Base-by-base conservation (phyloP, 1,284 basidiomycete genomes). In the Rhodotorula sp. region DNA sequence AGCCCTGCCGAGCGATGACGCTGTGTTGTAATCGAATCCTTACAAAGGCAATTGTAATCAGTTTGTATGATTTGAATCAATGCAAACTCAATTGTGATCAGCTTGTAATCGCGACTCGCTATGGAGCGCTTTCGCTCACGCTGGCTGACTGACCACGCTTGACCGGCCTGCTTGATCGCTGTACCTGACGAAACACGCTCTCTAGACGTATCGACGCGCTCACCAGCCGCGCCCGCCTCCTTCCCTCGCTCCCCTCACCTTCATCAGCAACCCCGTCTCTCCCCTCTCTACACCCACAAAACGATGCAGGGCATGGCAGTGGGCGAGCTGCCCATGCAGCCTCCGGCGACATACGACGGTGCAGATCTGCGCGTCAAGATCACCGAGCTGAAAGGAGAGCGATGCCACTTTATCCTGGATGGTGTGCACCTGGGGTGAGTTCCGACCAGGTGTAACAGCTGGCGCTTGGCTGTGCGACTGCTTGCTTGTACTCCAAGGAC, bases 341-440 rank as follows among this genome's bases (percentile, higher is more conserved):
- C 72, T 2, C 76, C 76, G 17, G 68, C 57, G 10, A 74, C 75
- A 17, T 58, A 70, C 47, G 73, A 76, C 55, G 76, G 74, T 30
- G 65, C 62, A 5, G 70, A 76, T 30, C 64, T 77, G n/a, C 66
- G 64, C 22, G 64, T 77, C 48, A 72, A 74, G 65, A 68, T 78
- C 53, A 78, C 67, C 32, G 51, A 71, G 11, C 70, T 76, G 46
- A 87, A 90, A 77, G 86, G 86, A 76, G 89, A 92, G 77, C 84
- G 86, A 66, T 90, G 92, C 70, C 90, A 91, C 76, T 96, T 97
- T 78, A 88, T 94, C 24, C 84, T 96, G 15, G 90, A 92, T 79
- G 93, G 94, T 85, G 92, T 95, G 36, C 92, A 96, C 81, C 84
- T 95, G 77, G 90, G 90, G 88, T 93, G 76, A 76, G 87, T 59